Conservation (phyloP, 2,329 filamentous ascomycete species). For the Alternaria ventricosa region DNA sequence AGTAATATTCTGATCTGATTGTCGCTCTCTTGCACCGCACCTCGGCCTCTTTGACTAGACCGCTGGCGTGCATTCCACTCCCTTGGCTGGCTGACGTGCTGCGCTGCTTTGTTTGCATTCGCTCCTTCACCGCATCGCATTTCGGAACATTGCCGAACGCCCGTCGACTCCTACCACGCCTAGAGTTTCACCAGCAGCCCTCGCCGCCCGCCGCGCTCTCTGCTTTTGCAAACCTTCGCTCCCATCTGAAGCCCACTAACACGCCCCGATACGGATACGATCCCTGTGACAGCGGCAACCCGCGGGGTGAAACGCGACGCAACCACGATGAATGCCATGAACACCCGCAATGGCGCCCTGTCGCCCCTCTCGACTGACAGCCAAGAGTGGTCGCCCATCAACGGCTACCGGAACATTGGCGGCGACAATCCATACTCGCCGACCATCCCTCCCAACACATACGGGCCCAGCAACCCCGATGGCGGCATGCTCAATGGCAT, state of each 20-base stretch:
- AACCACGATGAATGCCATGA: conserved; percentile 32
- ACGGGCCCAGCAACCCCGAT: conserved; percentile 46
- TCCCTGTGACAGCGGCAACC: conserved; percentile 31
- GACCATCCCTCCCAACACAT: conserved; percentile 42
- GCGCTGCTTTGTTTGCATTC: conserved; percentile 24
- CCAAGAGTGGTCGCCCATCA: conserved; percentile 51
- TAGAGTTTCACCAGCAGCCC: conserved; percentile 22
- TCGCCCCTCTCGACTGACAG: conserved; percentile 50
- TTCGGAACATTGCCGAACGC: conserved; percentile 8
- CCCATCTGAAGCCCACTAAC: conserved; percentile 7
- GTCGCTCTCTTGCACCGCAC: conserved; percentile 16
- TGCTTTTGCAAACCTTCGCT: conserved; percentile 7
- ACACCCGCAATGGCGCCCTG: conserved; percentile 48
- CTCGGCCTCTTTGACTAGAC: conserved; percentile 32
- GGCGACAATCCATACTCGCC: conserved; percentile 50
- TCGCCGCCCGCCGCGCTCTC: conserved; percentile 8
- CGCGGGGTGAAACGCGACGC: conserved; percentile 32
- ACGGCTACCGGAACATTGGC: conserved; percentile 45
- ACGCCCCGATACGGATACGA: conserved; percentile 15
- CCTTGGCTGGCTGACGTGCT: conserved; percentile 6
- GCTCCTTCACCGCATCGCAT: conserved; percentile 17
- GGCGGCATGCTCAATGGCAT: conserved; percentile 61
- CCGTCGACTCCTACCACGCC: conserved; percentile 20
- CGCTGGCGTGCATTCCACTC: conserved; percentile 27
- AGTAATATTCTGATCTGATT: not conserved